Evolutionary conservation across 371 early-diverging fungal species (phyloP), one percentile per base, ranked within the genome.

Genomic region (Syncephalastrum racemosum): DNA sequence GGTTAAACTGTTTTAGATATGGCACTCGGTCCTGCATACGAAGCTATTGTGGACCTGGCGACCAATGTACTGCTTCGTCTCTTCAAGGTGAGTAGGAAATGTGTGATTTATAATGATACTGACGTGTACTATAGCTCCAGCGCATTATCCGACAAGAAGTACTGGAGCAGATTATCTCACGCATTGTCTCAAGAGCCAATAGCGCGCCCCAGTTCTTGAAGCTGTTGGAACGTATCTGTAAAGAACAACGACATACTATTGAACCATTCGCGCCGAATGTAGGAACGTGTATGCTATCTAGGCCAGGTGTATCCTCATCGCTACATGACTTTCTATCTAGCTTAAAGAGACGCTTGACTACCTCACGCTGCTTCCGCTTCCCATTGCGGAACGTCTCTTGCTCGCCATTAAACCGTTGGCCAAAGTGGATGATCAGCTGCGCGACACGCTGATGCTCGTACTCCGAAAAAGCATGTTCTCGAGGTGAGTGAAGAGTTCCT

Each of bases 381-480:
- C 65, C 6, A 79, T 71, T 6, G 86, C 86, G 2, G 73, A 82
- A 20, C 70, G 66, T 4, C 63, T 86, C 6, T 54, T 86, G 50
- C 53, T 61, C 4, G 79, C 81, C 13, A 64, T 84, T 47, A 73
- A 79, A 51, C 83, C 82, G 12, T 55, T 84, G 4, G 68, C 79
- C 13, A 69, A 67, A 47, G 46, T 53, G 15, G 76, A 84, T 27
- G 58, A 77, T 6, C 67, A 77, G 23, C 79, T 86, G 47, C 77
- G 82, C 41, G 80, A 85, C 56, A 79, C 79, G 5, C 55, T 86
- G 44, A 81, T 85, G 45, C 63, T 86, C 4, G 68, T 86, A 12
- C 58, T 86, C 31, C 71, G 85, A 48, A 86, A 86, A 41, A 78
- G 84, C 31, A 62, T 86, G 60, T 83, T 83, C 55, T 71, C 85